phyloP scores from a whole-genome alignment of 805 yeast species.

The Zygosaccharomyces bisporus region DNA sequence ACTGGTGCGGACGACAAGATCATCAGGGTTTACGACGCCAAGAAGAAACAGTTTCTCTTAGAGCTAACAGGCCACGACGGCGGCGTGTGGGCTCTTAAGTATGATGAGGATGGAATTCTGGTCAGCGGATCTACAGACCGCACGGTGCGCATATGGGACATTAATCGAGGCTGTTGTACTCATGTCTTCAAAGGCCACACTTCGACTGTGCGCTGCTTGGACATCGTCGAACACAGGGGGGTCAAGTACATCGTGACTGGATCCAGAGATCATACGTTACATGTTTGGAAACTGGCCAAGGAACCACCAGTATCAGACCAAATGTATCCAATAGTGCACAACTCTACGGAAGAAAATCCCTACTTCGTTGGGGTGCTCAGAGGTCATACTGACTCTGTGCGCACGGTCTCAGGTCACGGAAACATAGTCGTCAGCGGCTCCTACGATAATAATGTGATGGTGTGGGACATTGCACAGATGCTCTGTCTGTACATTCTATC shows the following conservation, averaged over 20 bases:
- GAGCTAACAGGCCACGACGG: slow-evolving; percentile 88
- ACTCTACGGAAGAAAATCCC: slow-evolving; percentile 45
- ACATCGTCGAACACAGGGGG: slow-evolving; percentile 65
- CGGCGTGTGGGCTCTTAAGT: slow-evolving; percentile 98
- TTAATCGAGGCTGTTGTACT: slow-evolving; percentile 78
- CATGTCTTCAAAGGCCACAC: slow-evolving; percentile 90
- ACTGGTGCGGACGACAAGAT: slow-evolving; percentile 89
- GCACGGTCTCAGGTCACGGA: slow-evolving; percentile 84
- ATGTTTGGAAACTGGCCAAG: slow-evolving; percentile 78
- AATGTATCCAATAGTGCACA: slow-evolving; percentile 32
- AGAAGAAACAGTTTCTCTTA: slow-evolving; percentile 59
- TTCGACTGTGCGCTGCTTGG: slow-evolving; percentile 89
- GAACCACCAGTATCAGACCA: slow-evolving; percentile 44
- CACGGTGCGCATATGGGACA: slow-evolving; percentile 91
- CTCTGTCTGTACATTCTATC: slow-evolving; percentile 66
- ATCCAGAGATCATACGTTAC: slow-evolving; percentile 77
- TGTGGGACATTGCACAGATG: slow-evolving; percentile 82
- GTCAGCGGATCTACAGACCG: slow-evolving; percentile 95
- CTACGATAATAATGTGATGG: slow-evolving; percentile 84
- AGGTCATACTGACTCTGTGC: slow-evolving; percentile 77
- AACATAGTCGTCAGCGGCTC: slow-evolving; percentile 84
- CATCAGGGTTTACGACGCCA: slow-evolving; percentile 76
- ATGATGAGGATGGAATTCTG: slow-evolving; percentile 63
- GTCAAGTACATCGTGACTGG: slow-evolving; percentile 79
- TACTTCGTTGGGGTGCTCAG: slow-evolving; percentile 63